Base-by-base conservation (phyloP, 1,284 basidiomycete genomes). In the Apiotrichum akiyoshidainum region DNA sequence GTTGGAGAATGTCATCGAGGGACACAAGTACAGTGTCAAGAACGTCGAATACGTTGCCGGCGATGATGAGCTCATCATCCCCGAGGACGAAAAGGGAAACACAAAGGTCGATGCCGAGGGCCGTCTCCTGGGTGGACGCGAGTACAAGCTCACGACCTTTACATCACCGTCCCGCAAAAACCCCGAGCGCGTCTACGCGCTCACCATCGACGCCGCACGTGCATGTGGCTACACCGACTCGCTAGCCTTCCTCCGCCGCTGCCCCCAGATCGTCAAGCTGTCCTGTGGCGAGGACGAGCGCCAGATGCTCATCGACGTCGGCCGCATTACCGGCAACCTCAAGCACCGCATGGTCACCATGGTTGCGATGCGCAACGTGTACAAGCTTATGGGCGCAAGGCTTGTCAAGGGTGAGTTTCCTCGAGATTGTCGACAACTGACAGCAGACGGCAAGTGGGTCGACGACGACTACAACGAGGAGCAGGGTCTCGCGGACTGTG, bases 201-300 rank as follows among this genome's bases (percentile, higher is more conserved):
- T 99, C 46, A 92, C 95, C 13, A 97, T 99, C 63, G 95, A 99
- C 71, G 94, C 93, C 6, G 95, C 95, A 0, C 86, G 95, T 31
- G 90, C 90, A 5, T 93, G 91, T 42, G 96, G 95, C 2, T 98
- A 93, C 79, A 86, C 92, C 57, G 96, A 99, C 77, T 97, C 94
- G 11, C 81, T 98, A 13, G 97, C 96, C 77, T 97, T 98, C 76
- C 95, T 97, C 79, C 87, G 96, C 13, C 84, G 90, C 8, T 95
- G 95, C 68, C 86, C 87, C 0, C 84, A 91, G 37, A 88, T 96
- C 22, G 83, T 92, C 81, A 98, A 98, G 78, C 82, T 96, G 55
- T 88, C 87, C 65, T 89, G 90, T 41, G 87, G 86, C 0, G 87
- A 90, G 56, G 82, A 84, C 19, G 95, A 98, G 78, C 94, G 97